Evolutionary conservation across 345 rosid genomes (phyloP).

Genomic region (Laguncularia racemosa): DNA sequence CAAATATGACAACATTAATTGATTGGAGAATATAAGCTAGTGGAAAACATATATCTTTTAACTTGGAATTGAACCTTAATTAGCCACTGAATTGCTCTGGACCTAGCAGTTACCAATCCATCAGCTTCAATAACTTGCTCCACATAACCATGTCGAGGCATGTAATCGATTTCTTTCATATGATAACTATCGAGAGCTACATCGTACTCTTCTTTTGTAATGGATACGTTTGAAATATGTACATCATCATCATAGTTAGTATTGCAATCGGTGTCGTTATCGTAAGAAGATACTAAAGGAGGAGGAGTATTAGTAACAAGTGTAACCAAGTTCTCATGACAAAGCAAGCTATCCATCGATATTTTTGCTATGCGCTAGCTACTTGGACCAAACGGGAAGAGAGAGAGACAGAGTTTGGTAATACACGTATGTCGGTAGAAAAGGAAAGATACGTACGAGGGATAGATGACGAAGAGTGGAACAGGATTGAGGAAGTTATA

Average conservation of each 20-base stretch:
- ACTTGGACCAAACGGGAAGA: not conserved
- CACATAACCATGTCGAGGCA: constrained; percentile 6
- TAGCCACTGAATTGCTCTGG: constrained; percentile 9
- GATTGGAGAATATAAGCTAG: constrained; percentile 20
- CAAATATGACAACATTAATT: not conserved
- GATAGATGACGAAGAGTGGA: not conserved
- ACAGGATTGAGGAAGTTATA: not conserved
- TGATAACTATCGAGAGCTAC: constrained; percentile 3
- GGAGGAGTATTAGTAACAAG: not conserved
- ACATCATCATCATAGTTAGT: too few species aligned
- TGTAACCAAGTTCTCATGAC: constrained; percentile 14
- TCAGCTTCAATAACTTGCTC: not conserved
- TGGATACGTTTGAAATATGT: not conserved
- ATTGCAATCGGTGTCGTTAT: not conserved
- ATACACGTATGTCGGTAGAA: not conserved
- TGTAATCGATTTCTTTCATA: constrained; percentile 10
- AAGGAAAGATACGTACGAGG: not conserved
- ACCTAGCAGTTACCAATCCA: constrained; percentile 10
- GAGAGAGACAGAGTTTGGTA: not conserved
- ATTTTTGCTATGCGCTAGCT: too few species aligned
- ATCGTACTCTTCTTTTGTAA: constrained; percentile 11
- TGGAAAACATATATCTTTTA: not conserved
- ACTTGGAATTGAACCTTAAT: constrained; percentile 5
- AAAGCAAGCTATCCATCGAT: constrained; percentile 9
- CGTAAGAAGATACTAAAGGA: not conserved